Evolutionary conservation across 2,329 filamentous ascomycete species (phyloP).

Genomic region (Calonectria henricotiae): DNA sequence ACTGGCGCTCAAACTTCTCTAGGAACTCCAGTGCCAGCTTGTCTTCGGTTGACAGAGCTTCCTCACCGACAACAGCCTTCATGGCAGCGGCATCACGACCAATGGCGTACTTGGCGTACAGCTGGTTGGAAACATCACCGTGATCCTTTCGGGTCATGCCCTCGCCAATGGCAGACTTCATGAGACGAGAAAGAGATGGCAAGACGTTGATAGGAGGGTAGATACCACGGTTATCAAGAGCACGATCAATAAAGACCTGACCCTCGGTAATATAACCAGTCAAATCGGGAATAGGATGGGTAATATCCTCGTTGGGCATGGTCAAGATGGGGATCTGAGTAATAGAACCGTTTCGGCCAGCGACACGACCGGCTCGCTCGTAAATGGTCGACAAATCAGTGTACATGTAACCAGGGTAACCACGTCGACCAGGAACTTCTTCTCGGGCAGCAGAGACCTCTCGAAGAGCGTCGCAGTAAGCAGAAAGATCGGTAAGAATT

Average conservation of each 20-base stretch:
- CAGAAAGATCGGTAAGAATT: constrained; percentile 97
- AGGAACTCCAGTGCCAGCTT: constrained; percentile 98
- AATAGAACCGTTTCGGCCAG: constrained; percentile 97
- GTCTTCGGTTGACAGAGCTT: constrained; percentile 95
- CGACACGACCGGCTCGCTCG: constrained; percentile 97
- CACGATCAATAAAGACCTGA: constrained; percentile 97
- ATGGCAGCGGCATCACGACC: constrained; percentile 98
- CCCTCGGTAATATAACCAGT: constrained; percentile 99
- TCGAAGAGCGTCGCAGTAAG: constrained; percentile 98
- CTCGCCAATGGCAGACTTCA: constrained; percentile 99
- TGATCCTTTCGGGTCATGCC: constrained; percentile 97
- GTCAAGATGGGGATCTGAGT: constrained; percentile 99
- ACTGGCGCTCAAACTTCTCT: constrained; percentile 97
- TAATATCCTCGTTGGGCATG: constrained; percentile 99
- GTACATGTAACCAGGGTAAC: constrained; percentile 99
- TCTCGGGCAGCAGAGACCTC: constrained; percentile 98
- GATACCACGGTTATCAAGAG: constrained; percentile 95
- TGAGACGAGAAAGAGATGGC: constrained; percentile 97
- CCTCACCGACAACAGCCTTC: constrained; percentile 99
- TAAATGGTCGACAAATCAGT: constrained; percentile 99
- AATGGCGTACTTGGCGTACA: constrained; percentile 99
- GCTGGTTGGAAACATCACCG: constrained; percentile 98
- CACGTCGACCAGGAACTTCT: constrained; percentile 98
- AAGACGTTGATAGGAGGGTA: constrained; percentile 99
- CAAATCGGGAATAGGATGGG: constrained; percentile 97